Base-by-base conservation (phyloP, 2,329 filamentous ascomycete species). In the Cladophialophora yegresii region DNA sequence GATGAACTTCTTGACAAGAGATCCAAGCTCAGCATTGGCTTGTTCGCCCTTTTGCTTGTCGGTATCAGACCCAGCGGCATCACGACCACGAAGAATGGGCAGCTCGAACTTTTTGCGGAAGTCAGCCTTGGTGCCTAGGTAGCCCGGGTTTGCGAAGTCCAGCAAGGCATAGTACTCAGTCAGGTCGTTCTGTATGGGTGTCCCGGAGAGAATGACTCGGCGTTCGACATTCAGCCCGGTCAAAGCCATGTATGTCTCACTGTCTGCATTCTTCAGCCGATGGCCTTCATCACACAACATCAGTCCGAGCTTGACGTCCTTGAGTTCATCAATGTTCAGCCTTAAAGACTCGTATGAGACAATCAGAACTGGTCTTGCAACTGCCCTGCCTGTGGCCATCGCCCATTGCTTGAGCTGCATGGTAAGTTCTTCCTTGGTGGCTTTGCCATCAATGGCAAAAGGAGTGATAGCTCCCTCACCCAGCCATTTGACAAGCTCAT, bases 181-280 rank as follows among this genome's bases (percentile, higher is more conserved):
- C n/a, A 99, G 79, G 75, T 99, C 95, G 72, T 99, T 99, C 73
- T 99, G 95, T 64, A 99, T 99, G 0, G 95, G 95, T 0, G 95
- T 99, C 65, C 95, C 95, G 0, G 95, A 98, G 16, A 99, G 82
- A 70, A 99, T 99, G 51, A 99, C 93, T 28, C 95, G 87, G 63
- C 93, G 87, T 49, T 89, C 89, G 30, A 99, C 95, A 72, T 97
- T 96, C 16, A 99, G 82, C 66, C 86, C 89, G 73, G 96, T 97
- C 56, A 99, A 81, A 0, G 95, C 93, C 28, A 85, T 93, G 75
- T 97, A 99, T 0, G 95, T 98, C 77, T 96, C 91, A 72, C 91
- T 96, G 75, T 99, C 95, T 63, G 91, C 92, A 72, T 99, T 99
- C 77, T 99, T 99, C 68, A 99, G 78, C 20, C 96, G 89, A 80